Percentiles rank a stretch among this genome's conserved stretches.
phyloP scores from a whole-genome alignment of 768 basidiomycete species.

The Xerocomellus chrysenteron region DNA sequence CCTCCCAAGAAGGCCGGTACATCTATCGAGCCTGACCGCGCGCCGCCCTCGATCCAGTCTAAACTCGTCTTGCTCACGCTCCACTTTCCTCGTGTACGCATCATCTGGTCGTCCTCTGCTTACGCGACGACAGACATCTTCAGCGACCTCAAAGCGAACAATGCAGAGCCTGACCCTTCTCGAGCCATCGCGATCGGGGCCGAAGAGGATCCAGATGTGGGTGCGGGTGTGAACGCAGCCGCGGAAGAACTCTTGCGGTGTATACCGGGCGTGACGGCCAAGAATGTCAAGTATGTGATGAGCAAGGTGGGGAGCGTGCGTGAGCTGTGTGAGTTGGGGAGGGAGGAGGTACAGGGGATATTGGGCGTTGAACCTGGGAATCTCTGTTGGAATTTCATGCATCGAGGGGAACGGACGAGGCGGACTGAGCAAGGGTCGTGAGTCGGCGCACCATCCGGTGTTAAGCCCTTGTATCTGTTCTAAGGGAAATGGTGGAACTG shows the following conservation, averaged over 20 bases:
- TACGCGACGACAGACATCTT: conserved; percentile 92
- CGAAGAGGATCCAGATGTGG: conserved; percentile 67
- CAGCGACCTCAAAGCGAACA: conserved; percentile 81
- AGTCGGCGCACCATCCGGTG: not conserved
- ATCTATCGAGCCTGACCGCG: conserved; percentile 27
- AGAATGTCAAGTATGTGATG: conserved; percentile 86
- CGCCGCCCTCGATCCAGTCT: conserved; percentile 71
- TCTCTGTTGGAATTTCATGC: conserved; percentile 78
- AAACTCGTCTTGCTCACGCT: conserved; percentile 89
- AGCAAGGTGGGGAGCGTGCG: conserved; percentile 73
- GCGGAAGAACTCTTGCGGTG: conserved; percentile 82
- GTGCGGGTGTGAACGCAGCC: conserved; percentile 66
- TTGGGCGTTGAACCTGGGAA: conserved; percentile 82
- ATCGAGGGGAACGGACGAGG: conserved; percentile 52
- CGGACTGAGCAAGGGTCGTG: not conserved
- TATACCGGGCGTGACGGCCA: conserved; percentile 81
- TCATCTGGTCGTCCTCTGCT: conserved; percentile 97
- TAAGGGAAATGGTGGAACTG: too few species aligned
- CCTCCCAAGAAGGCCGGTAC: conserved; percentile 44
- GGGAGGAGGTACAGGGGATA: conserved; percentile 65
- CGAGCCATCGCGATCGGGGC: conserved; percentile 80
- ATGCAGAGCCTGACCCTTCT: conserved; percentile 74
- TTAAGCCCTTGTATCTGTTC: too few species aligned
- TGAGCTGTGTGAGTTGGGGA: conserved; percentile 65
- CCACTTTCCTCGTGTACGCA: conserved; percentile 86